Conservation (phyloP, 1,284 basidiomycete genomes). For the Melampsora larici-populina region DNA sequence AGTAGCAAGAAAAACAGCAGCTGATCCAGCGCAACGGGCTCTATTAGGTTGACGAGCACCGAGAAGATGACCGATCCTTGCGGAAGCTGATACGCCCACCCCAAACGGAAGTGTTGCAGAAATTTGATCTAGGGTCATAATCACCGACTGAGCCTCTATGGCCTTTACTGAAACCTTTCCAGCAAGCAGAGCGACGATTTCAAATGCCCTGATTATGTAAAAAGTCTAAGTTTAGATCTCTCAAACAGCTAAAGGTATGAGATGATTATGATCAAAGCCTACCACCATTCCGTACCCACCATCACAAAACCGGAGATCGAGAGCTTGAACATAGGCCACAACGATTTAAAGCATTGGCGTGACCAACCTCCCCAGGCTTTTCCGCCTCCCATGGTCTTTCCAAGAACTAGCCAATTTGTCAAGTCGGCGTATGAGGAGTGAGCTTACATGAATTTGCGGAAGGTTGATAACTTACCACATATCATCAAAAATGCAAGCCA, state of each 20-base stretch:
- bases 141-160: constrained; percentile 70
- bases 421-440: neutral
- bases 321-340: constrained; percentile 62
- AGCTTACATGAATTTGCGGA: neutral
- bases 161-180: constrained; percentile 65
- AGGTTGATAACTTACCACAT: constrained; percentile 56
- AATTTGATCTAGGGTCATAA: constrained; percentile 77
- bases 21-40: constrained; percentile 64
- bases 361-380: constrained; percentile 66
- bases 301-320: constrained; percentile 70
- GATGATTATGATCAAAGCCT: neutral
- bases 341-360: constrained; percentile 58
- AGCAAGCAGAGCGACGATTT: constrained; percentile 73
- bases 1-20: constrained; percentile 64
- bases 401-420: neutral
- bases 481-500: constrained; percentile 66
- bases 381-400: constrained; percentile 53
- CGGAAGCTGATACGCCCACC: constrained; percentile 68
- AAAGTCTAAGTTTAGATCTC: constrained; percentile 18
- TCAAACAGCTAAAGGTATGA: neutral
- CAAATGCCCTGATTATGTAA: constrained; percentile 66
- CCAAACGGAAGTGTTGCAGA: constrained; percentile 67
- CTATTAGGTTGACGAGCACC: constrained; percentile 61
- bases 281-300: constrained; percentile 73
- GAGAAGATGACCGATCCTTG: constrained; percentile 69